These are phyloP conservation scores for Durusdinium trenchii DNA, from an alignment of 73 alveolate species.

Conservation along the genomic window DNA sequence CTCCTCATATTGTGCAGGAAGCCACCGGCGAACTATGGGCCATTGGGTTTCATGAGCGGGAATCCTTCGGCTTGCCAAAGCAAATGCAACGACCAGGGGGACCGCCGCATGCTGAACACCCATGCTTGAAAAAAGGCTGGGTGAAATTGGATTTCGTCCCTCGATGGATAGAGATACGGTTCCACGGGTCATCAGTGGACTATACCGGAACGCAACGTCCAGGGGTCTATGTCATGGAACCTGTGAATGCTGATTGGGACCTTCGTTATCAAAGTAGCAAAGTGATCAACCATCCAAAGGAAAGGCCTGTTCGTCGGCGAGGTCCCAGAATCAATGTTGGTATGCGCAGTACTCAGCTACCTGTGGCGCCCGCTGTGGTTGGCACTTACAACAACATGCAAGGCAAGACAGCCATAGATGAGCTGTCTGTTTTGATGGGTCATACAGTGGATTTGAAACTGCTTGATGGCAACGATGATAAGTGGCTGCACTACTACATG, in stretches of 20 bases:
- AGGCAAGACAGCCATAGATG: slow-evolving; percentile 19
- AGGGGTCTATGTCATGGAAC: slow-evolving; percentile 3
- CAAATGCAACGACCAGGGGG: not conserved
- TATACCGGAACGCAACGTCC: not conserved
- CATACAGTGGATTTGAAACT: not conserved
- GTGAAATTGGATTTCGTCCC: not conserved
- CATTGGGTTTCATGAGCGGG: slow-evolving; percentile 22
- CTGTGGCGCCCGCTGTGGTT: slow-evolving; percentile 11
- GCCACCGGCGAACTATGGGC: slow-evolving; percentile 2
- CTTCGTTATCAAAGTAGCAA: not conserved
- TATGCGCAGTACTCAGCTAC: not conserved
- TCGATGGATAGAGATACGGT: slow-evolving; percentile 21
- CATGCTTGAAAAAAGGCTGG: slow-evolving; percentile 18
- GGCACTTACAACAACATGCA: slow-evolving; percentile 30
- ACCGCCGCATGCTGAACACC: not conserved
- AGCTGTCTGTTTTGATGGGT: not conserved
- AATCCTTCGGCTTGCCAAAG: not conserved
- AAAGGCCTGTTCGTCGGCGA: not conserved
- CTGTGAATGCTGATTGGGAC: slow-evolving; percentile 27
- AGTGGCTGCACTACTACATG: slow-evolving; percentile 32
- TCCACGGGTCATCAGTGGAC: not conserved
- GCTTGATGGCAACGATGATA: not conserved
- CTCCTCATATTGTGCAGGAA: slow-evolving; percentile 16
- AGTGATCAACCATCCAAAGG: slow-evolving; percentile 36
- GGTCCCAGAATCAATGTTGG: not conserved